phyloP scores from a whole-genome alignment of 2,329 filamentous ascomycete species.

The Leptographium procerum region DNA sequence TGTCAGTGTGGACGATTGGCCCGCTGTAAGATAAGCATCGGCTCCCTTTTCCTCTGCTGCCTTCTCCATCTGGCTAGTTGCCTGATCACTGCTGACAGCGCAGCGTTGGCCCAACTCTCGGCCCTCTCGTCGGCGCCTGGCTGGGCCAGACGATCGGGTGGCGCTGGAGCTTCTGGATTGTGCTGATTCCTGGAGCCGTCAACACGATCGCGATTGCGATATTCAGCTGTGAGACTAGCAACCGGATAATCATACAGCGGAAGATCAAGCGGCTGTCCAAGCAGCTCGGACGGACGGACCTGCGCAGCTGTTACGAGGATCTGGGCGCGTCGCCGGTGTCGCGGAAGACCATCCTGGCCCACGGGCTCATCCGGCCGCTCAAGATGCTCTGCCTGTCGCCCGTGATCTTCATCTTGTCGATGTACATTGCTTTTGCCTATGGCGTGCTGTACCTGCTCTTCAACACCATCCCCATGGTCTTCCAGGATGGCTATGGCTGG shows the following conservation, averaged over 20 bases:
- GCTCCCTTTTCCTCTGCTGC: too few relatives aligned
- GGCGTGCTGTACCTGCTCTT: conserved; percentile 43
- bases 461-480: conserved; percentile 41
- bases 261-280: conserved; percentile 33
- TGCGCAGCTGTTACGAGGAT: conserved; percentile 32
- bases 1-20: conserved; percentile 32
- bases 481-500: conserved; percentile 35
- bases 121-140: conserved; percentile 37
- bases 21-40: conserved; percentile 14
- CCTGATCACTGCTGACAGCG: not conserved
- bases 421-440: conserved; percentile 41
- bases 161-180: conserved; percentile 34
- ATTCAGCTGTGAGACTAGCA: conserved; percentile 35
- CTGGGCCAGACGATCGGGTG: conserved; percentile 30
- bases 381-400: conserved; percentile 40
- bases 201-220: conserved; percentile 25
- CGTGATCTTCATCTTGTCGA: conserved; percentile 32
- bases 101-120: conserved; percentile 27
- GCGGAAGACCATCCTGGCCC: conserved; percentile 18
- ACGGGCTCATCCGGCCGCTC: conserved; percentile 37
- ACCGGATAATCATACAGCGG: conserved; percentile 35
- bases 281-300: conserved; percentile 32
- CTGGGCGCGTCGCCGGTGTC: not conserved
- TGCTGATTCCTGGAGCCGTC: conserved; percentile 32
- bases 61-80: too few relatives aligned